phyloP scores from a whole-genome alignment of 257 asterid genomes.

The Cinchona pubescens region DNA sequence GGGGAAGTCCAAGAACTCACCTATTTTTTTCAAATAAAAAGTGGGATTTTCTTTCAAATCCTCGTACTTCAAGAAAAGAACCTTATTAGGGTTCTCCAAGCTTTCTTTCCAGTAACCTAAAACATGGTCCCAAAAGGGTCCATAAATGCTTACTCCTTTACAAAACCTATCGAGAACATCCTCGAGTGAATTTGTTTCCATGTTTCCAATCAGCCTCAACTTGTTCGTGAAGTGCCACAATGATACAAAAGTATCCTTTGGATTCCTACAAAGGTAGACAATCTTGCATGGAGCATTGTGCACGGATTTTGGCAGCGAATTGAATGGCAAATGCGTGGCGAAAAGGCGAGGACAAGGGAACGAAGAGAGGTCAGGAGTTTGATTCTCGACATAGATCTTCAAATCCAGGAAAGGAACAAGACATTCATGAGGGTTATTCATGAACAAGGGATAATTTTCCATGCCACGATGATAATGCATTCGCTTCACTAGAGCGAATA shows the following conservation, averaged over 20 bases:
- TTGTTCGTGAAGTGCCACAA: constrained; percentile 24
- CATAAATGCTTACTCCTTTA: no score
- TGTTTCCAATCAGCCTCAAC: neutral
- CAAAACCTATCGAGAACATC: constrained; percentile 15
- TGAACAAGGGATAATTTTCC: constrained; percentile 17
- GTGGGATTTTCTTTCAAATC: neutral
- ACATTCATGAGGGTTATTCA: constrained; percentile 22
- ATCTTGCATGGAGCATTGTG: constrained; percentile 3
- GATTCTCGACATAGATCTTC: neutral
- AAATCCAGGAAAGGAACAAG: constrained; percentile 24
- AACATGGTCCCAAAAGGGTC: no score
- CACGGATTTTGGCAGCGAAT: constrained; percentile 8
- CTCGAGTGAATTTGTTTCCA: neutral
- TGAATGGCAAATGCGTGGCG: constrained; percentile 18
- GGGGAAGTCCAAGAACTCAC: constrained; percentile 12
- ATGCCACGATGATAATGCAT: neutral
- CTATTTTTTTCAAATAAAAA: neutral
- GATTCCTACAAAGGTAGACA: constrained; percentile 21
- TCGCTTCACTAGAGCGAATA: constrained; percentile 7
- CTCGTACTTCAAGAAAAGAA: no score
- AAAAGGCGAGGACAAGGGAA: constrained; percentile 6
- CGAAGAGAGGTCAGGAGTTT: constrained; percentile 9
- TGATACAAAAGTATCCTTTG: constrained; percentile 16
- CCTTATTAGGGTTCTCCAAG: no score
- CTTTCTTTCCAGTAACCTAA: no score